Conservation (phyloP, 768 basidiomycete genomes). For the Lactifluus pinguis region DNA sequence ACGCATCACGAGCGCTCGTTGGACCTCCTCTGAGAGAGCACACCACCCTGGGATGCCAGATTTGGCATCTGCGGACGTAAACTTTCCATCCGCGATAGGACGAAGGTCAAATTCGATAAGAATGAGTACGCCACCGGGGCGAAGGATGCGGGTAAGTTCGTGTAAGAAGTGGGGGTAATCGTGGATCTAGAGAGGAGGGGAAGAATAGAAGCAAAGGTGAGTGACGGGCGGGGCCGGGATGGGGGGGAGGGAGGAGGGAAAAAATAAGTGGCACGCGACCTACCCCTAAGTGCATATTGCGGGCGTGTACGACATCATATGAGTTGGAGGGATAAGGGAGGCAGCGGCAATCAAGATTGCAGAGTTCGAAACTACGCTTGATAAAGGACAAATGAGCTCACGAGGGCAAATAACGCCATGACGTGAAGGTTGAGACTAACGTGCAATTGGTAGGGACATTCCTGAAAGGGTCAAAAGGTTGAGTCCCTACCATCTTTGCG, state of each 20-base stretch:
- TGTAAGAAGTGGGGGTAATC: constrained; percentile 51
- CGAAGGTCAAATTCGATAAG: constrained; percentile 53
- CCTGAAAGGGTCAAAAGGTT: constrained; percentile 26
- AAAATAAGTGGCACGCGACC: constrained; percentile 24
- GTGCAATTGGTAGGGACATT: constrained; percentile 64
- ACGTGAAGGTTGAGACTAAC: constrained; percentile 34
- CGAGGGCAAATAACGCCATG: background rate
- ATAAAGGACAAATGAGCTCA: background rate
- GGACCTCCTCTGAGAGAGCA: constrained; percentile 54
- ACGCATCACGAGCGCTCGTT: constrained; percentile 42
- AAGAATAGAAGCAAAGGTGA: background rate
- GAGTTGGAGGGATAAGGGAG: constrained; percentile 55
- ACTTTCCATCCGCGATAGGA: constrained; percentile 40
- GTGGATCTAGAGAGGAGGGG: constrained; percentile 36
- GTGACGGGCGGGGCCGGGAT: background rate
- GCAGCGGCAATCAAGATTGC: constrained; percentile 50
- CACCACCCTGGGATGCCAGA: constrained; percentile 50
- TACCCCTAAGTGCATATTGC: constrained; percentile 60
- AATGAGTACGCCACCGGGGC: constrained; percentile 61
- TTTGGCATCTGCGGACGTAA: constrained; percentile 24
- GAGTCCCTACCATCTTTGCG: too few species aligned
- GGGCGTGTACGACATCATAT: constrained; percentile 64
- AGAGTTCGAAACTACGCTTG: constrained; percentile 52
- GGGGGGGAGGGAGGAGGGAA: background rate
- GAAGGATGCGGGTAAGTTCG: constrained; percentile 57